These are phyloP conservation scores for Moricandia arvensis DNA, from an alignment of 345 rosid species.

Conservation along the genomic window DNA sequence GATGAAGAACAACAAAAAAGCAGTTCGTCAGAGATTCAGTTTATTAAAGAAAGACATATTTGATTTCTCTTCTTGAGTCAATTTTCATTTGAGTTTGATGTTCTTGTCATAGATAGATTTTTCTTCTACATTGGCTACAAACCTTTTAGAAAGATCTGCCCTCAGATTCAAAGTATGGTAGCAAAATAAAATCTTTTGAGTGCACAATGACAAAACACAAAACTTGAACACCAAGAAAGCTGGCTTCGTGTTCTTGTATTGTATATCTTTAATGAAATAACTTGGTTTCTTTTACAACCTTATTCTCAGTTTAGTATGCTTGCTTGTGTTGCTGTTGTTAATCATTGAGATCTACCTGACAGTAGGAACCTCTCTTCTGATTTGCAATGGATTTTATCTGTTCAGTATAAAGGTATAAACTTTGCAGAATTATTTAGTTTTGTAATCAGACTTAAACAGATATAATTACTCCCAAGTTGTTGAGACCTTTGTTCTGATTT, in stretches of 20 bases:
- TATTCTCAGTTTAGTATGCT: background rate
- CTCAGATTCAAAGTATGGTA: constrained; percentile 16
- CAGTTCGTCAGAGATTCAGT: constrained; percentile 4
- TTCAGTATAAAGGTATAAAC: no score
- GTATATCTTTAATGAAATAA: background rate
- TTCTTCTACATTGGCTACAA: constrained; percentile 18
- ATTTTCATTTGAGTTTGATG: background rate
- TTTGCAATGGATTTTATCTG: background rate
- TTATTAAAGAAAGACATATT: constrained; percentile 20
- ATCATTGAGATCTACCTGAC: background rate
- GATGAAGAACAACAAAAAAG: background rate
- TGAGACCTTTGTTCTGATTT: no score
- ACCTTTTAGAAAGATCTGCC: constrained; percentile 30
- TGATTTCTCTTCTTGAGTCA: background rate
- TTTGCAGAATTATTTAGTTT: background rate
- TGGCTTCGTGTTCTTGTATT: constrained; percentile 12
- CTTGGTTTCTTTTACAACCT: no score
- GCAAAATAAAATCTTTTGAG: constrained; percentile 23
- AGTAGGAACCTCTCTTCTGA: background rate
- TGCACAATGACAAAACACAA: constrained; percentile 24
- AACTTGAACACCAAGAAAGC: background rate
- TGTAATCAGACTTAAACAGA: background rate
- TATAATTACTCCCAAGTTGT: background rate
- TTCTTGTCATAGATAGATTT: constrained; percentile 1
- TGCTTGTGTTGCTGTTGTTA: background rate